A percentile compares a stretch with the other conserved stretches of the same genome.
phyloP scores from a whole-genome alignment of 2,329 filamentous ascomycete species.

The Sclerotinia nivalis region DNA sequence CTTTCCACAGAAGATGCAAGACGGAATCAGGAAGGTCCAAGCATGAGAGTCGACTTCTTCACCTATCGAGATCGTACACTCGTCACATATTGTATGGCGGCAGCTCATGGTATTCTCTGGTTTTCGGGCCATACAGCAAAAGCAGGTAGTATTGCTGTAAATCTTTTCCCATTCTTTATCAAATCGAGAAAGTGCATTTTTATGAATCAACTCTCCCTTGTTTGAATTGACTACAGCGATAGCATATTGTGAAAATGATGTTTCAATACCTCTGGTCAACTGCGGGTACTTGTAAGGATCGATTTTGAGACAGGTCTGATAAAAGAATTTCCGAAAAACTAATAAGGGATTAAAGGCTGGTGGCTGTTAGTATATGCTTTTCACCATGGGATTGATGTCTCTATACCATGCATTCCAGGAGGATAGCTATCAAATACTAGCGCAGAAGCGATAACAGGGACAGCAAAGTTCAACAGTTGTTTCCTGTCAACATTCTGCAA shows the following conservation, averaged over 20 bases:
- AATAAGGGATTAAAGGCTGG: slow-evolving; percentile 18
- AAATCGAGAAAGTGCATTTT: background rate
- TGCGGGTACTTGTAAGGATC: slow-evolving; percentile 15
- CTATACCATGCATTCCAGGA: slow-evolving; percentile 23
- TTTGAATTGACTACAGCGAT: background rate
- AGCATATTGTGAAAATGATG: slow-evolving; percentile 17
- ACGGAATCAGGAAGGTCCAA: background rate
- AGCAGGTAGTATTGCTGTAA: slow-evolving; percentile 23
- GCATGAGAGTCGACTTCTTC: background rate
- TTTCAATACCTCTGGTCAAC: slow-evolving; percentile 13
- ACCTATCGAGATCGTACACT: background rate
- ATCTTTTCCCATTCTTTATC: slow-evolving; percentile 10
- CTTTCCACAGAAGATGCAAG: background rate
- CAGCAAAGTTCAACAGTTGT: slow-evolving; percentile 26
- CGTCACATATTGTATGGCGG: slow-evolving; percentile 12
- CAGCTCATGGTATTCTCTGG: slow-evolving; percentile 19
- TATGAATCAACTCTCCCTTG: background rate
- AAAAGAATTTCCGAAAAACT: slow-evolving; percentile 26
- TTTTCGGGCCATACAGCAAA: slow-evolving; percentile 17
- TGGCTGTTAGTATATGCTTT: background rate
- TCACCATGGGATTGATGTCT: background rate
- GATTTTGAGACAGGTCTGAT: slow-evolving; percentile 19
- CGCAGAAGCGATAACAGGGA: slow-evolving; percentile 29
- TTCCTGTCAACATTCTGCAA: slow-evolving; percentile 10
- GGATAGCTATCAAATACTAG: slow-evolving; percentile 33